Evolutionary conservation across 352 stramenopile species (phyloP).

Genomic region (Peronospora farinosa): DNA sequence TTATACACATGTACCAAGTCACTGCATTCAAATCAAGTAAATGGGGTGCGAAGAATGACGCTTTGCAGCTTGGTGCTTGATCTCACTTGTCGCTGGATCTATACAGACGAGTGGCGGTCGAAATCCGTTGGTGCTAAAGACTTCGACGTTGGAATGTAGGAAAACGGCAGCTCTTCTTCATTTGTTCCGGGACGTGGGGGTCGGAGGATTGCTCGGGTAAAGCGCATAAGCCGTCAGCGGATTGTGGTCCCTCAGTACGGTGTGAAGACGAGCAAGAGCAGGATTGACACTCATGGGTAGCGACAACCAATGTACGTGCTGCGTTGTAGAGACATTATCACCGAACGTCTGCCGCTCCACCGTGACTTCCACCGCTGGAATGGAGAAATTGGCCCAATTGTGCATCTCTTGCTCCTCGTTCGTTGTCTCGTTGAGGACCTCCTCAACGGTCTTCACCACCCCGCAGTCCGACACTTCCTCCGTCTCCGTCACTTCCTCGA

Average conservation of each 20-base stretch:
- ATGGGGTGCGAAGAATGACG: slow-evolving; percentile 3
- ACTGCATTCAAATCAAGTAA: slow-evolving; percentile 18
- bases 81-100: slow-evolving; percentile 9
- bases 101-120: slow-evolving; percentile 5
- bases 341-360: slow-evolving; percentile 24
- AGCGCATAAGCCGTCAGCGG: slow-evolving; percentile 34
- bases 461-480: slow-evolving; percentile 2
- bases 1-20: background rate
- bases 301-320: slow-evolving; percentile 33
- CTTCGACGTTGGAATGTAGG: slow-evolving; percentile 9
- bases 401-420: background rate
- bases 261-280: slow-evolving; percentile 32
- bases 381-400: background rate
- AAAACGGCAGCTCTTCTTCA: slow-evolving; percentile 21
- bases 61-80: slow-evolving; percentile 1
- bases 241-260: slow-evolving; percentile 30
- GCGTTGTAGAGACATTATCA: slow-evolving; percentile 15
- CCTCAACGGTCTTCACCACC: slow-evolving; percentile 8
- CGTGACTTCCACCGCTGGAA: slow-evolving; percentile 15
- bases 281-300: slow-evolving; percentile 28
- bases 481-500: slow-evolving; percentile 1
- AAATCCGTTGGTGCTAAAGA: slow-evolving; percentile 8
- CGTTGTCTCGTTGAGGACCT: background rate
- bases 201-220: slow-evolving; percentile 24
- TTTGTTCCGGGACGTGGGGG: slow-evolving; percentile 12